Conservation (phyloP, 2,329 filamentous ascomycete species). For the Colletotrichum somersetense region DNA sequence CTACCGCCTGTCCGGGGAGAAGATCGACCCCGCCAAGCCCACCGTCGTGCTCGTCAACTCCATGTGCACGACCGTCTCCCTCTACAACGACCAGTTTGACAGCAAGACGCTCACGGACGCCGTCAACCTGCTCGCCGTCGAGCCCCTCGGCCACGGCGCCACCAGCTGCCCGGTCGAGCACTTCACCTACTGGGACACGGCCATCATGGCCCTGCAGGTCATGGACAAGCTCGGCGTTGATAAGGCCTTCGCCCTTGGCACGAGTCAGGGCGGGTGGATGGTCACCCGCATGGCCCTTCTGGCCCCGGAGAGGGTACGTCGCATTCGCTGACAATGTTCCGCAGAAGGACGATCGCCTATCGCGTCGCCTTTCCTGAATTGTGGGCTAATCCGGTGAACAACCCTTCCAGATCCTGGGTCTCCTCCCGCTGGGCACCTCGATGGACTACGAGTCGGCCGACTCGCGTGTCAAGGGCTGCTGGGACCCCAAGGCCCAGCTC, state of each 20-base stretch:
- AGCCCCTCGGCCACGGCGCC: constrained; percentile 65
- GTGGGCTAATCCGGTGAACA: neutral
- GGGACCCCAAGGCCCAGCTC: constrained; percentile 60
- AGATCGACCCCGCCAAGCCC: constrained; percentile 63
- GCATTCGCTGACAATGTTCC: neutral
- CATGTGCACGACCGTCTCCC: constrained; percentile 62
- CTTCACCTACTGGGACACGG: constrained; percentile 69
- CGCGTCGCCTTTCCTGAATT: neutral
- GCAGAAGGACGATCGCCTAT: neutral
- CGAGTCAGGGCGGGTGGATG: constrained; percentile 67
- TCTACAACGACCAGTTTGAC: constrained; percentile 60
- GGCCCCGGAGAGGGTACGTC: constrained; percentile 59
- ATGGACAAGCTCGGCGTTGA: constrained; percentile 63
- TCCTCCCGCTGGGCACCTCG: constrained; percentile 63
- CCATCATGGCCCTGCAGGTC: constrained; percentile 67
- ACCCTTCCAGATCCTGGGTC: constrained; percentile 57
- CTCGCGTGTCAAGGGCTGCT: constrained; percentile 61
- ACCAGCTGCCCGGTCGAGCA: constrained; percentile 59
- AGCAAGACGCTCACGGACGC: constrained; percentile 54
- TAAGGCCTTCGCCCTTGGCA: constrained; percentile 64
- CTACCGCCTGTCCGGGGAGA: constrained; percentile 57
- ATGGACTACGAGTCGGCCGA: constrained; percentile 65
- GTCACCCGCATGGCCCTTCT: constrained; percentile 64
- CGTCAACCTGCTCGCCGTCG: constrained; percentile 64
- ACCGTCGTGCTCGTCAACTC: constrained; percentile 66